These are phyloP conservation scores for Ascochyta rabiei DNA, from an alignment of 2,329 filamentous ascomycete species.

Conservation along the genomic window DNA sequence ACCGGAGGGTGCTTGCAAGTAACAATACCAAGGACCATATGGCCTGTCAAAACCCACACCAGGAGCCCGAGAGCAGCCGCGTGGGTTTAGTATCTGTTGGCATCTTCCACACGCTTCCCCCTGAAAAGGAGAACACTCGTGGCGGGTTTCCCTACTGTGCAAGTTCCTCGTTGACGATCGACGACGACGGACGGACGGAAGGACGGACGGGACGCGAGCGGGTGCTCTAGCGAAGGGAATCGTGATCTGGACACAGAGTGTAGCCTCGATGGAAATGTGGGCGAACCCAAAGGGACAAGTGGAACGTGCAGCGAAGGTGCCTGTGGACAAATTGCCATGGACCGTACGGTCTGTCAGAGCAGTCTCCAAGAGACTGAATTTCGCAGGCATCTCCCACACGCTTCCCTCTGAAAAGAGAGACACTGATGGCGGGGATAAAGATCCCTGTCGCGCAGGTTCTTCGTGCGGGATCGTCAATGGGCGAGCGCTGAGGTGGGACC, in stretches of 20 bases:
- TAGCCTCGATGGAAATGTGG: constrained; percentile 9
- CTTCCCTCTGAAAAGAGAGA: constrained; percentile 29
- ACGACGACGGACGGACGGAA: constrained; percentile 18
- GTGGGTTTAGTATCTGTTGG: constrained; percentile 33
- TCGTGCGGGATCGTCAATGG: constrained; percentile 24
- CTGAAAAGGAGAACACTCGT: constrained; percentile 27
- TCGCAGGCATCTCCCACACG: constrained; percentile 37
- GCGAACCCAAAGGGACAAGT: constrained; percentile 13
- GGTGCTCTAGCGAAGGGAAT: constrained; percentile 10
- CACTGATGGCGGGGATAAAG: constrained; percentile 28
- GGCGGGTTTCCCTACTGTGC: constrained; percentile 34
- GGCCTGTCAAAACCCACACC: constrained; percentile 30
- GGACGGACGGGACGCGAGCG: constrained; percentile 8
- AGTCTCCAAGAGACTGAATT: constrained; percentile 19
- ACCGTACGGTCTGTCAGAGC: constrained; percentile 29
- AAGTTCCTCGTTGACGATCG: constrained; percentile 21
- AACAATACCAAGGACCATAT: constrained; percentile 34
- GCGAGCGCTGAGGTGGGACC: constrained; percentile 14
- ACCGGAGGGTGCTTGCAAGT: constrained; percentile 28
- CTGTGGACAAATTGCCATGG: constrained; percentile 31
- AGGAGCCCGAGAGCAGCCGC: constrained; percentile 4
- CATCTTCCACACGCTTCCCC: constrained; percentile 34
- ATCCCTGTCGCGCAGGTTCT: constrained; percentile 31
- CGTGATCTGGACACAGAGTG: constrained; percentile 15
- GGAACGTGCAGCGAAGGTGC: constrained; percentile 23